These are phyloP conservation scores for Cyclotella cryptica DNA, from an alignment of 108 stramenopile species.

Conservation along the genomic window DNA sequence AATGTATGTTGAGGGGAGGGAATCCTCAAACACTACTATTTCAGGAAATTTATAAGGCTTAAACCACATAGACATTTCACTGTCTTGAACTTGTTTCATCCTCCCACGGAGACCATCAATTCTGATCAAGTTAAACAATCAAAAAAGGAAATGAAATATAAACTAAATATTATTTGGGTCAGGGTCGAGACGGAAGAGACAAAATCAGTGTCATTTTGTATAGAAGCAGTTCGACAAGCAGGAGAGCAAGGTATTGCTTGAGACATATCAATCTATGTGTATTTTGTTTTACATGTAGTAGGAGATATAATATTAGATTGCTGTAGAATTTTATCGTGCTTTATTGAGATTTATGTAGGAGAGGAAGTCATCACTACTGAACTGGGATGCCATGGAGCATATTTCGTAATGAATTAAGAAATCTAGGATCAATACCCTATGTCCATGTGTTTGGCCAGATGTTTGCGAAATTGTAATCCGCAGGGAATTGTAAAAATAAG, in stretches of 20 bases:
- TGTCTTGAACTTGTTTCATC: neutral
- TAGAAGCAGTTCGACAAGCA: slow-evolving; percentile 21
- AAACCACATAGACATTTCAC: neutral
- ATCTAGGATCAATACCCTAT: too few relatives aligned
- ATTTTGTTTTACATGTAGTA: too few relatives aligned
- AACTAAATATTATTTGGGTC: slow-evolving; percentile 33
- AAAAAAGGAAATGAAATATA: slow-evolving; percentile 28
- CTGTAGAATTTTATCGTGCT: too few relatives aligned
- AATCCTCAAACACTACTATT: neutral
- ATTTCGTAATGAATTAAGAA: too few relatives aligned
- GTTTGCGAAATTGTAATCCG: too few relatives aligned
- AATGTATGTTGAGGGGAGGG: neutral
- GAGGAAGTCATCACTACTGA: too few relatives aligned
- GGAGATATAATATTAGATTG: too few relatives aligned
- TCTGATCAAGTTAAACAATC: neutral
- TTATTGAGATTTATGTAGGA: too few relatives aligned
- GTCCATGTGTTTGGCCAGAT: too few relatives aligned
- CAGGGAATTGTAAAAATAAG: too few relatives aligned
- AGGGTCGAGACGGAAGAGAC: slow-evolving; percentile 43
- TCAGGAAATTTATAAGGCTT: slow-evolving; percentile 9
- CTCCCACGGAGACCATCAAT: neutral
- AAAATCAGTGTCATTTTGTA: slow-evolving; percentile 41
- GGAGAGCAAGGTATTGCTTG: slow-evolving; percentile 46
- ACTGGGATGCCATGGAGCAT: too few relatives aligned
- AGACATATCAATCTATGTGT: neutral